Evolutionary conservation across 1,139 yeast genomes (phyloP), one percentile per base, ranked within the genome.

Genomic region (Kodamaea alishanica): DNA sequence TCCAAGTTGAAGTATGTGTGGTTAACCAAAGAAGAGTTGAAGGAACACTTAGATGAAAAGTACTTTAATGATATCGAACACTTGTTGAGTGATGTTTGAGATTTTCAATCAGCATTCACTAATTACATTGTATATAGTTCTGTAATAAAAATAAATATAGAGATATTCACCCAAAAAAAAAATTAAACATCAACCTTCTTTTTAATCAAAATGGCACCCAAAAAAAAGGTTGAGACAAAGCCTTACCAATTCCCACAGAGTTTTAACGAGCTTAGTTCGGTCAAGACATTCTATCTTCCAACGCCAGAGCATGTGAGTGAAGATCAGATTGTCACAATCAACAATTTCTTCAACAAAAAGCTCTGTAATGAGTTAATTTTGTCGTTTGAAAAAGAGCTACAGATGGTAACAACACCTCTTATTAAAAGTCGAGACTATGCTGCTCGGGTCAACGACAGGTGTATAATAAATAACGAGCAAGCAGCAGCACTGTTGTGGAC

Each of bases 21-120:
- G 98, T 71, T 89, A 50, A 77, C 89, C 30, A 86, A 81, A 58
- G 88, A 84, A 40, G 98, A 92, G 63, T 70, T 89, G 44, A 62
- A 70, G 47, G 70, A 73, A 27, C 63, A 69, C 43, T 81, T 87
- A 45, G 69, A 71, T 36, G 53, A 60, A 30, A 71, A 67, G 26
- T 87, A 87, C 61, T 89, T 65, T 57, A 55, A 68, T 27, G 65
- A 74, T 34, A 70, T 78, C 33, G 67, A 70, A 48, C 81, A 73
- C 56, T 65, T 81, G 56, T 68, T 79, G 50, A 70, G 70, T 46
- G 73, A 69, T 48, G 63, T 72, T 37, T 73, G 61, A 46, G 20
- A 3, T 15, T 4, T 15, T 15, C 20, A 15, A 15, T 15, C 20
- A 15, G 3, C 20, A 15, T 15, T 15, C 20, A 15, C 20, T 15